Base-by-base conservation (phyloP, 148 eudicot genomes). In the Camellia lanceoleosa region DNA sequence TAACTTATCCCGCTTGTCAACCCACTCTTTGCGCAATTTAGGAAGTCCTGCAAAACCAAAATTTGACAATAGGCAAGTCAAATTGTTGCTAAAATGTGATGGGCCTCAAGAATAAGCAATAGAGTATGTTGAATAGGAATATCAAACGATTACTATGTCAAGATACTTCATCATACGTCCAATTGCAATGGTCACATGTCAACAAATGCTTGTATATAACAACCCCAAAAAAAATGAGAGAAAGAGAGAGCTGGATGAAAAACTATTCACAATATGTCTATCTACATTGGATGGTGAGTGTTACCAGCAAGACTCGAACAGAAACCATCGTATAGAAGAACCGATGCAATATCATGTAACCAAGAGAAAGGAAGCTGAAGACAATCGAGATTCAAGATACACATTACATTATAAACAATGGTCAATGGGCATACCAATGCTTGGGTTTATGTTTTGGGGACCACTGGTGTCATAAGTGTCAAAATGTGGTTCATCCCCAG, bases 391-490 rank as follows among this genome's bases (percentile, higher is more conserved):
- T 30, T 30, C 38, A 30, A 30, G 38, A 4, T 41, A 51, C 11
- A 66, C 15, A 56, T 20, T 49, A 68, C 14, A 54, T 9, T 14
- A 20, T 51, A 47, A 30, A 71, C 18, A 68, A 69, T 49, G 4
- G 23, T 75, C 3, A 9, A 55, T 38, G 20, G n/a, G 14, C 80
- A 65, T 93, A 96, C 99, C 99, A 73, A 54, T 78, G 11, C 68
- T 80, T 18, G 99, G 99, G 83, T 86, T 92, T 75, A 96, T 91
- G 79, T 93, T 82, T 82, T 93, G 99, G 9, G 99, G 99, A 46
- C 99, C 99, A 78, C 99, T 96, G 70, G 98, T 96, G 84, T 96
- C 98, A 75, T 96, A 96, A 74, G 91, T 88, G 82, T 96, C 99
- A 79, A 96, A 96, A 87, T 96, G 91, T 11, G 95, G 91, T 54